These are phyloP conservation scores for Echinosophora koreensis DNA, from an alignment of 306 rosid genomes.

Conservation along the genomic window DNA sequence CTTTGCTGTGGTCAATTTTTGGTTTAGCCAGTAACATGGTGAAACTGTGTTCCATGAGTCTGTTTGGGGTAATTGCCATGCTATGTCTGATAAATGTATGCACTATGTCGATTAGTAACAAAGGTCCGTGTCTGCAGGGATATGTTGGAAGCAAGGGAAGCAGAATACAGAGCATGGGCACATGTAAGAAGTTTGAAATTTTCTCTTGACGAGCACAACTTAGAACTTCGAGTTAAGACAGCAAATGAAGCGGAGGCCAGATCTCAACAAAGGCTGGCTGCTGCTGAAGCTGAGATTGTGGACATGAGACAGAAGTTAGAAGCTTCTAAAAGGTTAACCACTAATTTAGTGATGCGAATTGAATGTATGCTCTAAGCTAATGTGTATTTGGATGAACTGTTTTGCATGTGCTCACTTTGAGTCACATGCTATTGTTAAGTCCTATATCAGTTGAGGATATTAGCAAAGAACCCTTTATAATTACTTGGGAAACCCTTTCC, in stretches of 20 bases:
- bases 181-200: constrained; percentile 77
- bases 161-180: constrained; percentile 90
- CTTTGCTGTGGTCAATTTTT: background rate
- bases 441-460: background rate
- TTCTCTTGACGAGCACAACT: constrained; percentile 83
- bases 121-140: constrained; percentile 65
- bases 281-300: constrained; percentile 94
- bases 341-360: background rate
- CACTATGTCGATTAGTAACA: constrained; percentile 33
- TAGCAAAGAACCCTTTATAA: background rate
- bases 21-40: constrained; percentile 3
- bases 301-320: constrained; percentile 79
- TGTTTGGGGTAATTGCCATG: constrained; percentile 25
- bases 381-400: constrained; percentile 1
- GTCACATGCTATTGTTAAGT: background rate
- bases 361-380: constrained; percentile 27
- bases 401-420: background rate
- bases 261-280: constrained; percentile 93
- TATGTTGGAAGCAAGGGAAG: constrained; percentile 81
- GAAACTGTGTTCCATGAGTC: constrained; percentile 7
- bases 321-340: constrained; percentile 75
- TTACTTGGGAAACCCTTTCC: background rate
- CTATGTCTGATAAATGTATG: constrained; percentile 20
- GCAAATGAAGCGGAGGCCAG: constrained; percentile 96
- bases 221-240: constrained; percentile 90